phyloP scores from a whole-genome alignment of 768 basidiomycete genomes.

The Phylloporus sp. region DNA sequence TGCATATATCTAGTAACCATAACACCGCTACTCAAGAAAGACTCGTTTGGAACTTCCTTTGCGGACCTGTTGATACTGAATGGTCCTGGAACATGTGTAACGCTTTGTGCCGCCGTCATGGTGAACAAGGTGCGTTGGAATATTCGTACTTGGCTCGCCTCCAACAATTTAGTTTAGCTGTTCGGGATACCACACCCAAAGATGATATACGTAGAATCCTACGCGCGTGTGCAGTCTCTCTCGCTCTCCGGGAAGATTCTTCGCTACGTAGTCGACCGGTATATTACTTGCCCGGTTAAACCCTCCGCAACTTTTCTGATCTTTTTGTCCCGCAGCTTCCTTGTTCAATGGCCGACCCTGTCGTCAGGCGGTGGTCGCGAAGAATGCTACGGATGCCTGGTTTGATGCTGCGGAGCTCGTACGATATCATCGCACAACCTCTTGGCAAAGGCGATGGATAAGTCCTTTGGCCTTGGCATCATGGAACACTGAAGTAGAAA shows the following conservation, averaged over 20 bases:
- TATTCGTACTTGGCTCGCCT: neutral
- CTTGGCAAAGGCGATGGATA: neutral
- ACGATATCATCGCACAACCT: neutral
- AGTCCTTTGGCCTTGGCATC: neutral
- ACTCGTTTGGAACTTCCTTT: conserved; percentile 32
- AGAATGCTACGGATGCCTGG: conserved; percentile 61
- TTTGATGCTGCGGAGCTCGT: conserved; percentile 36
- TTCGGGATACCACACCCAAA: conserved; percentile 67
- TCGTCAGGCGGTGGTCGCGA: conserved; percentile 39
- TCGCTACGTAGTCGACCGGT: conserved; percentile 79
- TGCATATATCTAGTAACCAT: conserved; percentile 63
- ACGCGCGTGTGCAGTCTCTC: conserved; percentile 78
- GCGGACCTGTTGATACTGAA: conserved; percentile 84
- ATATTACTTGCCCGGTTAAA: conserved; percentile 55
- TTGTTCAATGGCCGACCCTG: conserved; percentile 86
- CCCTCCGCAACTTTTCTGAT: neutral
- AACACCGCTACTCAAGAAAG: conserved; percentile 38
- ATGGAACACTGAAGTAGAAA: neutral
- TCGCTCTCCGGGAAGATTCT: conserved; percentile 85
- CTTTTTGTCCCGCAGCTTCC: conserved; percentile 56
- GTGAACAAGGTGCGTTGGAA: conserved; percentile 59
- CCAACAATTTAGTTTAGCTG: conserved; percentile 45
- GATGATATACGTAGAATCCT: conserved; percentile 89
- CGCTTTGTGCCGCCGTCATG: conserved; percentile 67
- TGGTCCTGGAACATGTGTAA: conserved; percentile 91